These are phyloP conservation scores for Metschnikowia gelsemii DNA, from an alignment of 805 yeast species.

Conservation along the genomic window DNA sequence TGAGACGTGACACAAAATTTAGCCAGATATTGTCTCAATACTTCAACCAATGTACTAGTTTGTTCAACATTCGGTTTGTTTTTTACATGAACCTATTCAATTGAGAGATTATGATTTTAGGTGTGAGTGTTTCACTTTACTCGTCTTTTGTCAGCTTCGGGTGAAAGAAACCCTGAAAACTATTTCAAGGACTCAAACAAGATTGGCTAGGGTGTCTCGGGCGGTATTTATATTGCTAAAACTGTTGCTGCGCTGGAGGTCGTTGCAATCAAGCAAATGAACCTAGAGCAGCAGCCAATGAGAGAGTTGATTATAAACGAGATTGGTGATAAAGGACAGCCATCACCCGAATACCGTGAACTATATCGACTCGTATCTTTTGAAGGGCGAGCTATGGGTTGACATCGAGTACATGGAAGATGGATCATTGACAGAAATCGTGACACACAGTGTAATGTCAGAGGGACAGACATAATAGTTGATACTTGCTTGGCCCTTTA, in stretches of 20 bases:
- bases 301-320: slow-evolving; percentile 77
- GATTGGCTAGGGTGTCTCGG: slow-evolving; percentile 98
- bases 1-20: no score
- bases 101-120: no score
- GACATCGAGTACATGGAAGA: slow-evolving; percentile 99
- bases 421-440: slow-evolving; percentile 93
- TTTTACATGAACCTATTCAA: no score
- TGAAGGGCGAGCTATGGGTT: slow-evolving; percentile 88
- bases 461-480: slow-evolving; percentile 96
- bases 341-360: slow-evolving; percentile 23
- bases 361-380: slow-evolving; percentile 31
- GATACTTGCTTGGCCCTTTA: no score
- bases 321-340: slow-evolving; percentile 24
- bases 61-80: no score
- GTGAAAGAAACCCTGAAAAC: slow-evolving; percentile 79
- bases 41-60: no score
- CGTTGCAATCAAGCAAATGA: slow-evolving; percentile 97
- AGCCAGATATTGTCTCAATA: no score
- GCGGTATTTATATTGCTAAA: slow-evolving; percentile 91
- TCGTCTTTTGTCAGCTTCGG: no score
- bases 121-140: no score
- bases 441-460: slow-evolving; percentile 83
- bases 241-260: slow-evolving; percentile 31
- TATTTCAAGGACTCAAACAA: slow-evolving; percentile 68
- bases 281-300: slow-evolving; percentile 89